These are phyloP conservation scores for Salicornia ramosissima DNA, from an alignment of 148 eudicot species.

Conservation along the genomic window DNA sequence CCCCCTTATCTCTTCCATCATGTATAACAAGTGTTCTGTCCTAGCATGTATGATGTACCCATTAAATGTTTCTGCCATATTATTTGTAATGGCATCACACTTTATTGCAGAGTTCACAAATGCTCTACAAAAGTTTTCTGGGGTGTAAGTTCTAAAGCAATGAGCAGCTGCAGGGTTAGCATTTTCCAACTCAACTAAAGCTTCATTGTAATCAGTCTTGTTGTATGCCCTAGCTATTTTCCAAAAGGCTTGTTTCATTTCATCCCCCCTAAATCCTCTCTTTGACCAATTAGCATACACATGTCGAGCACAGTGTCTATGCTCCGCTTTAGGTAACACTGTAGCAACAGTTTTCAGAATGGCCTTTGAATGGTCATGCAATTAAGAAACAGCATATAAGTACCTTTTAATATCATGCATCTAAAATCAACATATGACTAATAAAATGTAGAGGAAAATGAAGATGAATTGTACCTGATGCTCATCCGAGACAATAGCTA, in stretches of 20 bases:
- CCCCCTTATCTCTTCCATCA: neutral
- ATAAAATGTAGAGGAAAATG: neutral
- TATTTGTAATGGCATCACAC: neutral
- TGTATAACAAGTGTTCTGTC: neutral
- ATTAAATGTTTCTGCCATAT: slow-evolving; percentile 8
- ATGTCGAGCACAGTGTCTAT: slow-evolving; percentile 6
- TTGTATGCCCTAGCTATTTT: neutral
- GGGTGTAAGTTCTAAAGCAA: neutral
- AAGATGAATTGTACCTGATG: neutral
- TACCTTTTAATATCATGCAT: neutral
- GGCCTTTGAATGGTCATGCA: too few relatives aligned
- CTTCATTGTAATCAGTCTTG: neutral
- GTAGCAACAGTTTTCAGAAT: neutral
- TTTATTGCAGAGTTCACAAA: neutral
- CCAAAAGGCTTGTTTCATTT: too few relatives aligned
- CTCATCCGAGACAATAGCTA: neutral
- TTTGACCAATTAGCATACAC: neutral
- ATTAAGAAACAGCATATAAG: too few relatives aligned
- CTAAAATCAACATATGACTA: neutral
- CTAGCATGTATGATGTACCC: neutral
- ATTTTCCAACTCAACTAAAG: neutral
- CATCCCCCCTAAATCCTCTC: neutral
- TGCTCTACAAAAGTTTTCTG: neutral
- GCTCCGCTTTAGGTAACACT: neutral
- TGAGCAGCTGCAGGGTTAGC: neutral